Conservation (phyloP, 176 grass and related monocot species). For the Hordeum marinum region DNA sequence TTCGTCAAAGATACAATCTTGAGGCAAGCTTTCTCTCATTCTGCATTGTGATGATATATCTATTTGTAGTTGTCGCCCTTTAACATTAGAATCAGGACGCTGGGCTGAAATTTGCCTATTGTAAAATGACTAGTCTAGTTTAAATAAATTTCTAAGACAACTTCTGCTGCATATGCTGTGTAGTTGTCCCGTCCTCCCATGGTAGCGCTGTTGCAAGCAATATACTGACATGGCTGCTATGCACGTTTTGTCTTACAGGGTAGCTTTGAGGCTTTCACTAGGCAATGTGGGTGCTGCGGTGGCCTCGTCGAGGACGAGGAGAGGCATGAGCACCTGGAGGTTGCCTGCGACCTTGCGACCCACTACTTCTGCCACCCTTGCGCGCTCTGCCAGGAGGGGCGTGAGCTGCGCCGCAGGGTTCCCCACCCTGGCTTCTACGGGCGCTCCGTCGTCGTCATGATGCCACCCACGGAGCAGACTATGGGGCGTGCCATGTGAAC, state of each 20-base stretch:
- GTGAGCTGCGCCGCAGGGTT: slow-evolving; percentile 63
- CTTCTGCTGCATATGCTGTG: background rate
- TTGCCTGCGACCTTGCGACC: slow-evolving; percentile 53
- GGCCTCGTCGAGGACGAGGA: slow-evolving; percentile 40
- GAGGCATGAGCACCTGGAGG: slow-evolving; percentile 58
- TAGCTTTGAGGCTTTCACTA: slow-evolving; percentile 72
- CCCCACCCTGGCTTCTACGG: slow-evolving; percentile 77
- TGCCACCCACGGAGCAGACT: slow-evolving; percentile 70
- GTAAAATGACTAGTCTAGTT: background rate
- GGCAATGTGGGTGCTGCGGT: slow-evolving; percentile 48
- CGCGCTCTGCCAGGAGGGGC: slow-evolving; percentile 84
- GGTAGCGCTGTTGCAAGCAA: background rate
- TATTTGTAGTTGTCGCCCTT: background rate
- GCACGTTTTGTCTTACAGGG: slow-evolving; percentile 48
- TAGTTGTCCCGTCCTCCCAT: background rate
- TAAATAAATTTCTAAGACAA: background rate
- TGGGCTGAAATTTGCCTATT: background rate
- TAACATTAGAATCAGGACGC: background rate
- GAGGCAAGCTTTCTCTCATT: slow-evolving; percentile 48
- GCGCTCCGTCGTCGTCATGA: slow-evolving; percentile 49
- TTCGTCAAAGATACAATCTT: slow-evolving; percentile 77
- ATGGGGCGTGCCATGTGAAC: slow-evolving; percentile 64
- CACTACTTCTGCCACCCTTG: slow-evolving; percentile 84
- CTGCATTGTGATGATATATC: background rate
- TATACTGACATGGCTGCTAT: background rate